Evolutionary conservation across 495 filamentous ascomycete species (phyloP).

Genomic region (Xeromyces bisporus): DNA sequence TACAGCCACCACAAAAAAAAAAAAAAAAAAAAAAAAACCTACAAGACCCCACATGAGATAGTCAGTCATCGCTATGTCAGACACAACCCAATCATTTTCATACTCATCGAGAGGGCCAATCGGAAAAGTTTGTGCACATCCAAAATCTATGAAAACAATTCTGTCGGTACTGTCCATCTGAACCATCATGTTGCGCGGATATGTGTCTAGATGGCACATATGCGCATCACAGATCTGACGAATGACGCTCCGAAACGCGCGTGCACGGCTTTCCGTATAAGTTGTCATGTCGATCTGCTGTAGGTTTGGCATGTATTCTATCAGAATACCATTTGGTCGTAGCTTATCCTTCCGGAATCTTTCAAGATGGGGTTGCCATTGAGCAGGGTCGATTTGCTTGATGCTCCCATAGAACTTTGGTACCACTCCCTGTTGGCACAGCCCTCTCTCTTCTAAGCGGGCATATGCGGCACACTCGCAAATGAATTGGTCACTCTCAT

Average conservation of each 20-base stretch:
- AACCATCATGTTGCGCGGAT: constrained; percentile 12
- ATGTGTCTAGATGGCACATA: constrained; percentile 8
- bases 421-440: constrained; percentile 9
- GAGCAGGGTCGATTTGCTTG: constrained; percentile 6
- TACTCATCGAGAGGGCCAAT: no score
- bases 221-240: constrained; percentile 7
- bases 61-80: no score
- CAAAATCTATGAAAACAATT: constrained; percentile 14
- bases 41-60: no score
- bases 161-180: constrained; percentile 3
- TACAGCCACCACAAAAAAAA: no score
- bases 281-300: constrained; percentile 8
- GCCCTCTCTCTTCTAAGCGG: constrained; percentile 9
- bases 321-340: constrained; percentile 10
- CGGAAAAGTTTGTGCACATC: constrained; percentile 10
- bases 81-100: no score
- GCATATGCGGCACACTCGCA: constrained; percentile 9
- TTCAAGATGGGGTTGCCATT: constrained; percentile 7
- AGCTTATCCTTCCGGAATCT: constrained; percentile 10
- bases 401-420: constrained; percentile 13
- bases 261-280: constrained; percentile 4
- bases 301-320: constrained; percentile 13
- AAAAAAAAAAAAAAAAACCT: no score
- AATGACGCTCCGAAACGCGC: constrained; percentile 7
- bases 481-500: constrained; percentile 8